Base-by-base conservation (phyloP, 2,329 filamentous ascomycete genomes). In the Triangularia verruculosa region DNA sequence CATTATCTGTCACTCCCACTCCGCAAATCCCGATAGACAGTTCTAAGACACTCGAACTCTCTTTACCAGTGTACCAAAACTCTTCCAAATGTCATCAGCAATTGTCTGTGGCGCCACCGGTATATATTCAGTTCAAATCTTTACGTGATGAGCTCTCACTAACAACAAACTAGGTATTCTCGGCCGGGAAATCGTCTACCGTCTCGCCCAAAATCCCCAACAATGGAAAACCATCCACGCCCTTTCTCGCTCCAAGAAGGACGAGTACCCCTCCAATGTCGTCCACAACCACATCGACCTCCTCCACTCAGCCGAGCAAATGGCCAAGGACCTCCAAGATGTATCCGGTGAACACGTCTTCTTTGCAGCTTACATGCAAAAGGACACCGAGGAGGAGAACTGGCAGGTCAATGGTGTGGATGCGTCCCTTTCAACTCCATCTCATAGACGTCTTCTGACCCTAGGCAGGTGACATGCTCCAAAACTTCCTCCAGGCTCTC, bases 401-500 rank as follows among this genome's bases (percentile, higher is more conserved):
- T 69, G 70, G 66, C 43, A 71, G 2, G 67, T 74, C 34, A 75
- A 75, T 53, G 69, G 68, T 64, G n/a, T n/a, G n/a, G n/a, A 57
- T 4, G 56, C 39, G 7, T 3, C 17, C 4, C 25, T 27, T 22
- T 20, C 11, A 13, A 8, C 13, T 11, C 39, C 39, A 15, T 47
- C n/a, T 47, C 8, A 8, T 57, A 22, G n/a, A 39, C 34, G 51
- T 27, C 52, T 25, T 20, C 24, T 22, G 15, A 30, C 24, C 15
- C 27, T 28, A 4, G n/a, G 5, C 34, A 69, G 77, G 79, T 13
- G 73, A 71, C 32, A 79, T 83, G 77, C 74, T 84, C 5, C 69
- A 73, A 51, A 82, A 80, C 70, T 83, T 84, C 71, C 73, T 84
- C 22, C 61, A 72, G 1, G 80, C 80, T 0, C 73, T 84, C 8